These are phyloP conservation scores for Asterochloris sp. DNA, from an alignment of 139 green algal species.

Conservation along the genomic window DNA sequence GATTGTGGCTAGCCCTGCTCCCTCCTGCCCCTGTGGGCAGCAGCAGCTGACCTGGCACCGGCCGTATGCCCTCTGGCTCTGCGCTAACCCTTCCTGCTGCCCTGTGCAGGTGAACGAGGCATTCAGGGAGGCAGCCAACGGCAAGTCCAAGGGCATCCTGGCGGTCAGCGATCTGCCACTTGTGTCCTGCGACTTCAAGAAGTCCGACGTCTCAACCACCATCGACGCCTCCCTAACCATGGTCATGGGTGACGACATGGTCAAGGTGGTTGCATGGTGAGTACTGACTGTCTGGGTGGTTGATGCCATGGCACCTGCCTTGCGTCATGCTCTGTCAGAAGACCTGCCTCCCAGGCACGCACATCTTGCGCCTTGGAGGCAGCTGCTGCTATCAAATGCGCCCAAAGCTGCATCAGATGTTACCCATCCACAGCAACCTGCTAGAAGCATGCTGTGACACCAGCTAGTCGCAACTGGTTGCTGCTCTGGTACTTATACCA, in stretches of 20 bases:
- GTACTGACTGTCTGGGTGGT: too few species aligned
- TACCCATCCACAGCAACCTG: neutral
- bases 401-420: neutral
- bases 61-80: too few species aligned
- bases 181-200: constrained; percentile 95
- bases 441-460: neutral
- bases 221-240: constrained; percentile 98
- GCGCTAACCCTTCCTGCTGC: too few species aligned
- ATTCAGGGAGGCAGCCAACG: constrained; percentile 86
- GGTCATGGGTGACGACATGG: constrained; percentile 99
- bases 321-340: neutral
- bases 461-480: neutral
- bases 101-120: constrained; percentile 97
- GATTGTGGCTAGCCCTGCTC: too few species aligned
- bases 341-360: too few species aligned
- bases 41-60: too few species aligned
- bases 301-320: neutral
- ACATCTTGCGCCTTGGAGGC: too few species aligned
- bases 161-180: constrained; percentile 89
- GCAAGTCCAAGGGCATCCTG: constrained; percentile 88
- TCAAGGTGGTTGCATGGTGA: constrained; percentile 92
- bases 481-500: neutral
- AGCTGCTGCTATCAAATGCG: neutral
- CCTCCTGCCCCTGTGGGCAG: too few species aligned
- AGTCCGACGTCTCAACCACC: constrained; percentile 83